These are phyloP conservation scores for Colletotrichum orchidophilum DNA, from an alignment of 2,329 filamentous ascomycete species.

Conservation along the genomic window DNA sequence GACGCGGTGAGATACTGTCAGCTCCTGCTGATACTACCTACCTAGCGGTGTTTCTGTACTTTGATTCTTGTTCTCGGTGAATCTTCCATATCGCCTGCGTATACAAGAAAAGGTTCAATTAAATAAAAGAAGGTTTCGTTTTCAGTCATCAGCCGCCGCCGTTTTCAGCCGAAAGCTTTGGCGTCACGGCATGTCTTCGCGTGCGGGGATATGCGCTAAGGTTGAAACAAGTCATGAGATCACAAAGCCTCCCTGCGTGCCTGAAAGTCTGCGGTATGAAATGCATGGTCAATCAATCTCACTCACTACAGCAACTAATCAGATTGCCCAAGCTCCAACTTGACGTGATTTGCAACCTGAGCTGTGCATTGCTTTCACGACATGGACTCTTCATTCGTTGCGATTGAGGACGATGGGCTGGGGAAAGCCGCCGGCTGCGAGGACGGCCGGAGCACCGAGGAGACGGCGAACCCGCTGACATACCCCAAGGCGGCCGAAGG, in stretches of 20 bases:
- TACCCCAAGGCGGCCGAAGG: constrained; percentile 39
- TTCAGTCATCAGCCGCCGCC: constrained; percentile 15
- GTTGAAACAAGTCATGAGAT: constrained; percentile 34
- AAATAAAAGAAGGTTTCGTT: neutral
- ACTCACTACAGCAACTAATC: neutral
- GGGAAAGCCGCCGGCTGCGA: neutral
- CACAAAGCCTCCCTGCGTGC: neutral
- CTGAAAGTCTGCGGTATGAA: neutral
- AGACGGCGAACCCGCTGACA: constrained; percentile 38
- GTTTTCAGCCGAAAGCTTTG: constrained; percentile 23
- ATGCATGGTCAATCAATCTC: neutral
- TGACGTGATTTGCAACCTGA: too few relatives aligned
- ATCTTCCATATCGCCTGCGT: neutral
- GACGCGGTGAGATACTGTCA: neutral
- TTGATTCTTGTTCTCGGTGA: neutral
- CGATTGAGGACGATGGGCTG: neutral
- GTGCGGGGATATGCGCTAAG: constrained; percentile 21
- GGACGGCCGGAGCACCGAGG: neutral
- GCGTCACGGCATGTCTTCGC: neutral
- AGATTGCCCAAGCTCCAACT: neutral
- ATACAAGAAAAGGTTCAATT: neutral
- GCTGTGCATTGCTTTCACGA: neutral
- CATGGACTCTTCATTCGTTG: constrained; percentile 21
- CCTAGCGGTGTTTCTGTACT: too few relatives aligned
- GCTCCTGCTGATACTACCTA: neutral